A percentile compares a stretch with the other conserved stretches of the same genome.
These are phyloP conservation scores for Stagonosporopsis tanaceti DNA, from an alignment of 2,329 filamentous ascomycete species.

Conservation along the genomic window DNA sequence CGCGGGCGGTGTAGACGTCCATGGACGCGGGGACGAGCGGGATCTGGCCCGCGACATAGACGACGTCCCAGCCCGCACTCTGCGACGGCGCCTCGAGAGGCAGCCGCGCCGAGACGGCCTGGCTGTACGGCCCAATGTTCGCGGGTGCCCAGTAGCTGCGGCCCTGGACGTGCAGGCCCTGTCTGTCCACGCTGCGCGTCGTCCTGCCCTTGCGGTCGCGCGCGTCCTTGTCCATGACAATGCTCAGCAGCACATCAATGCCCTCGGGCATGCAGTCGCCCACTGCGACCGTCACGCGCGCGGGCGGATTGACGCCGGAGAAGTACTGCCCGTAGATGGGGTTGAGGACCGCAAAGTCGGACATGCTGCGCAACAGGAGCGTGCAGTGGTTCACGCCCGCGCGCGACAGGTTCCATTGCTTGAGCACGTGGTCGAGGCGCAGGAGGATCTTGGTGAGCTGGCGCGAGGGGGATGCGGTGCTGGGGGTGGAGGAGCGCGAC, in stretches of 20 bases:
- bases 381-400: slow-evolving; percentile 55
- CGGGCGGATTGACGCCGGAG: slow-evolving; percentile 78
- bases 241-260: slow-evolving; percentile 67
- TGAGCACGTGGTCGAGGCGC: slow-evolving; percentile 40
- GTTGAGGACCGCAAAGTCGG: slow-evolving; percentile 80
- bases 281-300: slow-evolving; percentile 82
- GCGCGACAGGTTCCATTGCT: slow-evolving; percentile 34
- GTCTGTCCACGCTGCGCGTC: slow-evolving; percentile 31
- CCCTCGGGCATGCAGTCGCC: slow-evolving; percentile 70
- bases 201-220: slow-evolving; percentile 31
- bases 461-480: slow-evolving; percentile 14
- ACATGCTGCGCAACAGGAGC: slow-evolving; percentile 80
- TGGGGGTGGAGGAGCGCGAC: slow-evolving; percentile 1
- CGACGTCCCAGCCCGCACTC: slow-evolving; percentile 37
- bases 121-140: slow-evolving; percentile 96
- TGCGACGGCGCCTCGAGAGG: slow-evolving; percentile 17
- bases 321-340: slow-evolving; percentile 79
- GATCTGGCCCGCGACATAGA: slow-evolving; percentile 89
- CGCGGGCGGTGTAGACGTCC: slow-evolving; percentile 57
- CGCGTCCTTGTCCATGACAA: slow-evolving; percentile 50
- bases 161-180: slow-evolving; percentile 85
- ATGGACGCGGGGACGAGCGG: slow-evolving; percentile 84
- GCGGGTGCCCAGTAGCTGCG: slow-evolving; percentile 97
- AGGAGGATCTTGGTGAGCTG: slow-evolving; percentile 53
- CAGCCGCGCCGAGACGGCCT: slow-evolving; percentile 71